phyloP scores from a whole-genome alignment of 345 rosid genomes.

The Salix purpurea region DNA sequence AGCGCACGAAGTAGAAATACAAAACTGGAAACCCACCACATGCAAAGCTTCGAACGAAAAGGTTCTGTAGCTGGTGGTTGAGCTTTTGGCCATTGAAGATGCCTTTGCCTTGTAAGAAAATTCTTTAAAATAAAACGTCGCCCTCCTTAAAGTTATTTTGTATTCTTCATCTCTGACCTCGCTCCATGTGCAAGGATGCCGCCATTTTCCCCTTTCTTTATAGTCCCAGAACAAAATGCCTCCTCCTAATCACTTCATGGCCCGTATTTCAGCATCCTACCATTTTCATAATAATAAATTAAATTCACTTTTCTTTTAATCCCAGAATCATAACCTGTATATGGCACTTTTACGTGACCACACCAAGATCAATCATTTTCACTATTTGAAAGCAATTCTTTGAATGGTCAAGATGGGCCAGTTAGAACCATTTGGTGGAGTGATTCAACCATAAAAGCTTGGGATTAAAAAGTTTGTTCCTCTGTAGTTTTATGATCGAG shows the following conservation, averaged over 20 bases:
- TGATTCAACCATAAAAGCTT: no score
- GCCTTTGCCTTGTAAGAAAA: conserved; percentile 19
- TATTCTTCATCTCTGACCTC: conserved; percentile 24
- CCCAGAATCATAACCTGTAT: neutral
- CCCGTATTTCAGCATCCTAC: conserved; percentile 3
- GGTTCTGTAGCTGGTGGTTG: conserved; percentile 14
- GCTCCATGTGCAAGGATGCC: conserved; percentile 54
- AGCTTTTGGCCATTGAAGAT: conserved; percentile 19
- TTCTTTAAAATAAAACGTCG: neutral
- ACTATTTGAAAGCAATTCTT: neutral
- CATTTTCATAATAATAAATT: neutral
- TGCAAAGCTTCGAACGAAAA: conserved; percentile 16
- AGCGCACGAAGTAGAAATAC: conserved; percentile 14
- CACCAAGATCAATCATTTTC: conserved; percentile 15
- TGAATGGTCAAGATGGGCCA: conserved; percentile 30
- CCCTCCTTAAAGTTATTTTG: conserved; percentile 19
- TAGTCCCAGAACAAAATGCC: conserved; percentile 12
- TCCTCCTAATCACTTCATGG: conserved; percentile 13
- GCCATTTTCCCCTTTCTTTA: conserved; percentile 22
- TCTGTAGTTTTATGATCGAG: no score
- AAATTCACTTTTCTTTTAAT: neutral
- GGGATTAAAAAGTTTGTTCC: no score
- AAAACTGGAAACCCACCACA: conserved; percentile 30
- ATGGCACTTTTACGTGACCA: neutral
- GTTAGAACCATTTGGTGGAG: neutral